Evolutionary conservation across 2,329 filamentous ascomycete genomes (phyloP), one percentile per base, ranked within the genome.

Genomic region (Biscogniauxia mediterranea): DNA sequence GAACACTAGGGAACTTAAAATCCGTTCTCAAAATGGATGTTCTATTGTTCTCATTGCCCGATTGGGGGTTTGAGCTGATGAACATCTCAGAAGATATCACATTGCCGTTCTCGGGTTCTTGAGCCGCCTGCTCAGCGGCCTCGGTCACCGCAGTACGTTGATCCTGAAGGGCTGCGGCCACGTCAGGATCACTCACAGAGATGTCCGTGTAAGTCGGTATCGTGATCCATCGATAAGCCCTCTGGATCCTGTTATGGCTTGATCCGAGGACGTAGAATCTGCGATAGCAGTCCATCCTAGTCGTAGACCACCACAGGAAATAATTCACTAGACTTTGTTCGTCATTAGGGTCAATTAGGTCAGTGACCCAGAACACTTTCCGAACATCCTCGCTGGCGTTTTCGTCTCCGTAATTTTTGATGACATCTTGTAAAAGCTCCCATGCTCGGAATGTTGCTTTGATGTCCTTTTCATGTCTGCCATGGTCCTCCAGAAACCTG

Each of bases 261-360:
- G 84, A 84, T 2, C 85, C 85, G 4, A 88, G 58, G 2, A 89
- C 81, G 19, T 77, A 74, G 65, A 88, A 88, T 46, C 79, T 81
- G 32, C 84, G 80, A 66, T 80, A 84, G 50, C 74, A 73, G 60
- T 86, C 80, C 42, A 85, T 68, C 28, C 81, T 79, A 59, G 71
- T 62, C 32, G 78, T 74, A 0, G 84, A 77, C 86, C 85, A 89
- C 71, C 78, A 83, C 1, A 82, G 84, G 69, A 87, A 89, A 82
- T 84, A 88, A 63, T 87, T 85, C 9, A 88, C 79, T 26, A 89
- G 74, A 60, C 82, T 86, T 68, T 87, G 83, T 68, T 89, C 86
- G 62, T 89, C 85, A 58, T 84, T 83, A 0, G 79, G 76, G 59
- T 86, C 80, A 53, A 89, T 83, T 1, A 64, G 71, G 3, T 75